These are phyloP conservation scores for Xylariaceae sp. DNA, from an alignment of 2,329 filamentous ascomycete species.

Conservation along the genomic window DNA sequence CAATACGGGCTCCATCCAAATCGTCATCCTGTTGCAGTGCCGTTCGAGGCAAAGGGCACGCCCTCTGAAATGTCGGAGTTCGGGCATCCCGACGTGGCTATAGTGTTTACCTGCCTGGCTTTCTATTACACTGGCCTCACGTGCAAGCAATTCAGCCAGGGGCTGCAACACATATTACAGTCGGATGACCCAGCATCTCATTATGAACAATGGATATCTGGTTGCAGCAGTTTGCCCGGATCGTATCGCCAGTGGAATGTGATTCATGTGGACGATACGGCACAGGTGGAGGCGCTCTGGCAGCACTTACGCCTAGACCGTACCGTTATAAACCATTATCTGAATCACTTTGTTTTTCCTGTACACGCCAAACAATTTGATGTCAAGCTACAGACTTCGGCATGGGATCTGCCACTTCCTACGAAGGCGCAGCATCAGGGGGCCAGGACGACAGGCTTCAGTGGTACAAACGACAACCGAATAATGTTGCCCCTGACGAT, in stretches of 20 bases:
- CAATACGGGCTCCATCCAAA: slow-evolving; percentile 53
- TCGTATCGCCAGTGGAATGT: slow-evolving; percentile 46
- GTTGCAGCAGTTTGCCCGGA: slow-evolving; percentile 36
- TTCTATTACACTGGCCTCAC: slow-evolving; percentile 61
- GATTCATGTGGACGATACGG: slow-evolving; percentile 54
- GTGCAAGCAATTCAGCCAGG: slow-evolving; percentile 42
- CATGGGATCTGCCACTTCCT: slow-evolving; percentile 60
- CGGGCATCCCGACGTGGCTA: slow-evolving; percentile 61
- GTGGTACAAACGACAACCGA: slow-evolving; percentile 63
- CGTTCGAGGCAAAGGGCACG: slow-evolving; percentile 59
- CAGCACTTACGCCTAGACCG: slow-evolving; percentile 41
- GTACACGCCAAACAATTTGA: slow-evolving; percentile 58
- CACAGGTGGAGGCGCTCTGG: slow-evolving; percentile 48
- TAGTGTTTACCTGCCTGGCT: slow-evolving; percentile 58
- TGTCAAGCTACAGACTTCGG: slow-evolving; percentile 58
- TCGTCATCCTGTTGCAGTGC: slow-evolving; percentile 59
- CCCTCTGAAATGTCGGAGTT: slow-evolving; percentile 60
- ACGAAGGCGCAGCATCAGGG: background rate
- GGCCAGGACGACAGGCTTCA: slow-evolving; percentile 50
- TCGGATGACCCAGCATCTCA: slow-evolving; percentile 51
- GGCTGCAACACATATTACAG: slow-evolving; percentile 45
- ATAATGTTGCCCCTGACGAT: slow-evolving; percentile 55
- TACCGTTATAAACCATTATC: slow-evolving; percentile 52
- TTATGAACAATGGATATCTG: slow-evolving; percentile 47
- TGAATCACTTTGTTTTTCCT: slow-evolving; percentile 61